phyloP scores from a whole-genome alignment of 352 stramenopile species.

The Sclerospora graminicola region DNA sequence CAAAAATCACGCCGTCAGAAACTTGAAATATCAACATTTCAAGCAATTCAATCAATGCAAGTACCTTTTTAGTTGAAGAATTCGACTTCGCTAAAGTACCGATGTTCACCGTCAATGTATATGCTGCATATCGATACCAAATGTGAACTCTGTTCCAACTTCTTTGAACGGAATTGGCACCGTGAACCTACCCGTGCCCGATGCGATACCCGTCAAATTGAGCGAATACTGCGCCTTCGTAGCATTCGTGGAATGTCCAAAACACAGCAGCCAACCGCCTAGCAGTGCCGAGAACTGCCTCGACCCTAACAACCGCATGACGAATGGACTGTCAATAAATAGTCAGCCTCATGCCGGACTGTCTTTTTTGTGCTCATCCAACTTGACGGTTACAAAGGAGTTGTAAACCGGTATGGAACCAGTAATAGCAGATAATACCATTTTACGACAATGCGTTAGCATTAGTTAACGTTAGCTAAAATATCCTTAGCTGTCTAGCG shows the following conservation, averaged over 20 bases:
- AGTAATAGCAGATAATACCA: too few species aligned
- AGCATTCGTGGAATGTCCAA: slow-evolving; percentile 3
- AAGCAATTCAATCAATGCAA: neutral
- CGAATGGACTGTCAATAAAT: neutral
- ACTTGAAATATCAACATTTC: neutral
- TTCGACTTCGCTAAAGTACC: slow-evolving; percentile 16
- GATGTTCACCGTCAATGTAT: slow-evolving; percentile 28
- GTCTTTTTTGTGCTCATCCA: neutral
- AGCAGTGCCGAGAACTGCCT: slow-evolving; percentile 9
- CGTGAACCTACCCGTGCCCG: slow-evolving; percentile 22
- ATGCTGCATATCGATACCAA: slow-evolving; percentile 11
- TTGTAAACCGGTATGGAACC: too few species aligned
- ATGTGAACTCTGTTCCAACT: slow-evolving; percentile 1
- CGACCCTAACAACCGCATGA: neutral
- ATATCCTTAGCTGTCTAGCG: too few species aligned
- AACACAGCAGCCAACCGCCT: slow-evolving; percentile 13
- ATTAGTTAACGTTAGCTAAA: too few species aligned
- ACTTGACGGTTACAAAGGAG: too few species aligned
- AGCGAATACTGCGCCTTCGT: slow-evolving; percentile 29
- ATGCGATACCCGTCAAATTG: slow-evolving; percentile 30
- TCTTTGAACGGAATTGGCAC: neutral
- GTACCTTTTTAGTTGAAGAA: slow-evolving; percentile 18
- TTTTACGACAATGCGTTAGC: too few species aligned
- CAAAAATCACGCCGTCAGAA: neutral
- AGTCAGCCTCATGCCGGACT: neutral